phyloP scores from a whole-genome alignment of 768 basidiomycete species.

The Boletus barrowsii region DNA sequence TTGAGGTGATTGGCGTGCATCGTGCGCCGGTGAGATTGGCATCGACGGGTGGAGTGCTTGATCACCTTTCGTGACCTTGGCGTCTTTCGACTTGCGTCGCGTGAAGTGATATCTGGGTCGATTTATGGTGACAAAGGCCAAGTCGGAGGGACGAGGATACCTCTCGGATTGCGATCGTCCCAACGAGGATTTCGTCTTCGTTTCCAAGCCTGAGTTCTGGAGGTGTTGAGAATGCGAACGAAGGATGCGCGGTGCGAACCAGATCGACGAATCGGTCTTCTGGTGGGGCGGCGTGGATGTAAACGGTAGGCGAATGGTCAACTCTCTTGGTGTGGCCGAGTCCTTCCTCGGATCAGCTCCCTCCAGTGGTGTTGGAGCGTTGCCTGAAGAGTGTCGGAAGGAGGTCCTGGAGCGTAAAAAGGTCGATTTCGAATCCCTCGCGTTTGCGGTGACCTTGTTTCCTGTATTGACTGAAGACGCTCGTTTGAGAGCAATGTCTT shows the following conservation, averaged over 20 bases:
- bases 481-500: conserved; percentile 12
- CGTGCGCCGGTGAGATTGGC: not conserved
- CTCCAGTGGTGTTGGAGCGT: not conserved
- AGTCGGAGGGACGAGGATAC: conserved; percentile 18
- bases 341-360: not conserved
- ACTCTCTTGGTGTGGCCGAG: conserved; percentile 9
- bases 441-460: not conserved
- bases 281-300: conserved; percentile 14
- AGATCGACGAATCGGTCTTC: not conserved
- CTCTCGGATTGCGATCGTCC: conserved; percentile 27
- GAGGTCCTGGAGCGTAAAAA: conserved; percentile 13
- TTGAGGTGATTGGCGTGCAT: not conserved
- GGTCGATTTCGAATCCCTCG: conserved; percentile 4
- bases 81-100: conserved; percentile 10
- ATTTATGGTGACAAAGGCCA: conserved; percentile 22
- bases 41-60: not conserved
- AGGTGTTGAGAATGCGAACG: conserved; percentile 27
- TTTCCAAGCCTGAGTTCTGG: not conserved
- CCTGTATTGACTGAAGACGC: conserved; percentile 1
- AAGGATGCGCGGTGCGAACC: conserved; percentile 21
- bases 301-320: conserved; percentile 26
- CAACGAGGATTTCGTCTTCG: conserved; percentile 1
- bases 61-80: not conserved
- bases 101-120: conserved; percentile 21
- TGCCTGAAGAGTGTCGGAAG: not conserved